phyloP scores from a whole-genome alignment of 257 asterid genomes.

The Solanum peruvianum region DNA sequence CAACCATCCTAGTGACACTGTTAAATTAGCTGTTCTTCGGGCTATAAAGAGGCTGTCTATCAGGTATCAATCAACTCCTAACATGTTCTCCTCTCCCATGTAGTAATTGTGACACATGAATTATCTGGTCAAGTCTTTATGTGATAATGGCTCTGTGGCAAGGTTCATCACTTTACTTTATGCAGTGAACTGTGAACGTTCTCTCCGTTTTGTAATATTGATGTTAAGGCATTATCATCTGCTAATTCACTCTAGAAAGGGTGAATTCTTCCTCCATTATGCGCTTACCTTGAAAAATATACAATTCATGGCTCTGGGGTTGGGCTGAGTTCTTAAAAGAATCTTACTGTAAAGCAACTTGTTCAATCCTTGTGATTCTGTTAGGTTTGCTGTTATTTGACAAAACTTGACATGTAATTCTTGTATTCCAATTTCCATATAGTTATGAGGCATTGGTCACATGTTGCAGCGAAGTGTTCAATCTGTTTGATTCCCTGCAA shows the following conservation, averaged over 20 bases:
- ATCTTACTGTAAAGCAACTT: neutral
- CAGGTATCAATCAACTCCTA: slow-evolving; percentile 34
- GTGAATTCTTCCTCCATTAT: neutral
- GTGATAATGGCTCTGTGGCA: neutral
- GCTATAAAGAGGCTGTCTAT: slow-evolving; percentile 71
- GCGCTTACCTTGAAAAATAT: neutral
- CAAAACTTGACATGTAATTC: neutral
- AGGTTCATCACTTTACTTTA: neutral
- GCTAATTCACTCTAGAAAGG: neutral
- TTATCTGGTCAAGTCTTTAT: neutral
- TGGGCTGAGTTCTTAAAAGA: neutral
- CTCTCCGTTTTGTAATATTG: neutral
- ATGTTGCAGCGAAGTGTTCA: neutral
- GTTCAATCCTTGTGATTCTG: neutral
- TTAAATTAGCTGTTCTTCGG: slow-evolving; percentile 41
- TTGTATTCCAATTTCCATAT: neutral
- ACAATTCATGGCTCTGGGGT: neutral
- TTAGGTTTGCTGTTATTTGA: neutral
- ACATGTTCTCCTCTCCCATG: neutral
- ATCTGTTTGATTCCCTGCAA: neutral
- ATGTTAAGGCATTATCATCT: neutral
- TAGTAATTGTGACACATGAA: neutral
- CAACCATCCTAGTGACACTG: slow-evolving; percentile 43
- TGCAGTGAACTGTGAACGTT: neutral
- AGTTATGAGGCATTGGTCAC: neutral